These are phyloP conservation scores for Neurospora africana DNA, from an alignment of 495 filamentous ascomycete genomes.

Conservation along the genomic window DNA sequence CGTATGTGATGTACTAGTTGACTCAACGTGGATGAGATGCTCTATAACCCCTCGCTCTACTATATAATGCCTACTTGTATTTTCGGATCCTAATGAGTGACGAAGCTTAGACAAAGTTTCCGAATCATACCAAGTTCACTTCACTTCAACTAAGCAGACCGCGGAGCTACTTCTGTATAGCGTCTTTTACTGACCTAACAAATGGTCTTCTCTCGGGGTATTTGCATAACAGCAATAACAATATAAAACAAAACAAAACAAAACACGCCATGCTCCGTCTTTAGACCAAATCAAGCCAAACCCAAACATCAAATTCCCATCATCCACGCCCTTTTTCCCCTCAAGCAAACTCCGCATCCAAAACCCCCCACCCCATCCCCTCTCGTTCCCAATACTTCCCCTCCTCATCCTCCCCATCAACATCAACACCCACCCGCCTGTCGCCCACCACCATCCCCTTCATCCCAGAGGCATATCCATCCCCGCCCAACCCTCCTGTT, in stretches of 20 bases:
- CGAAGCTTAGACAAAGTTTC: too few relatives aligned
- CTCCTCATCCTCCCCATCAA: slow-evolving; percentile 6
- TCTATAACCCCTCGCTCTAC: too few relatives aligned
- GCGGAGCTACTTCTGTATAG: too few relatives aligned
- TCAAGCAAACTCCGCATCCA: slow-evolving; percentile 12
- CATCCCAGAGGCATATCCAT: neutral
- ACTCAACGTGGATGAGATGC: too few relatives aligned
- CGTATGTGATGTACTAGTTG: too few relatives aligned
- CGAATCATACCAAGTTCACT: too few relatives aligned
- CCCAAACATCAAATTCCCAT: neutral
- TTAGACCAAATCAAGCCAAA: neutral
- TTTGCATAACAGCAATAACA: neutral
- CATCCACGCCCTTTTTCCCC: neutral
- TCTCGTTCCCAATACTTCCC: slow-evolving; percentile 4
- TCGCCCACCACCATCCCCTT: neutral
- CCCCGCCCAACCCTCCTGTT: neutral
- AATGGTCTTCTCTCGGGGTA: neutral
- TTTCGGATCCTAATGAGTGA: too few relatives aligned
- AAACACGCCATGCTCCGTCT: neutral
- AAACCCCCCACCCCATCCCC: slow-evolving; percentile 6
- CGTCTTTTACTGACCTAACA: too few relatives aligned
- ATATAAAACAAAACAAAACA: neutral
- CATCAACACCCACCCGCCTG: neutral
- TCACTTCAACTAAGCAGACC: too few relatives aligned
- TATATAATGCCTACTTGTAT: too few relatives aligned